Evolutionary conservation across 148 eudicot genomes (phyloP), one percentile per base, ranked within the genome.

Genomic region (Agrostemma githago): DNA sequence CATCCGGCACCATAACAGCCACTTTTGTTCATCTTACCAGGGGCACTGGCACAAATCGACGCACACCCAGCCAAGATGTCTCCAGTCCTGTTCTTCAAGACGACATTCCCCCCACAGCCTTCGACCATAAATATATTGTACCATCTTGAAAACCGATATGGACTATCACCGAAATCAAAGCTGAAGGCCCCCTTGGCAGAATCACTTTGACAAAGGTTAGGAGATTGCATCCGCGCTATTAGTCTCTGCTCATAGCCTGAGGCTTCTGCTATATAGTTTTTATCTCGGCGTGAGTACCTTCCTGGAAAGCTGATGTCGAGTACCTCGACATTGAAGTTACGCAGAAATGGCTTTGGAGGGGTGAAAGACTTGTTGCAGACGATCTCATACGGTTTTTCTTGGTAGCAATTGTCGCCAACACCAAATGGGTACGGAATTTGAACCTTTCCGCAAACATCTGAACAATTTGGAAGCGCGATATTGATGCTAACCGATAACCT

Each of bases 391-490:
- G 56, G 54, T 6, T 39, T 10, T n/a, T 76, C 67, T 19, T 58
- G 19, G 60, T 46, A 77, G 56, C 85, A 82, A 41, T 37, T 11
- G 6, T 38, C 16, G 17, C 83, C 83, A 57, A 26, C 34, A 26
- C 34, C 34, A 26, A 26, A 26, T 26, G 34, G 34, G 34, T 26
- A 26, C 34, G 34, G 34, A 26, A 26, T 26, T 26, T 26, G 34
- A 26, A 26, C 34, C 34, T 26, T 26, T 26, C 34, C 34, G 82
- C 83, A 82, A 8, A 1, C 53, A 5, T 68, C 68, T 9, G 10
- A 26, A 58, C 85, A 82, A 41, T 60, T 54, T 44, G 79, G 73
- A 72, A 61, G 58, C 4, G 85, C 74, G 7, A 73, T 82, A 16
- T 16, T 63, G 8, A 5, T n/a, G 12, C 70, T 16, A 48, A 19